Conservation (phyloP, 2,329 filamentous ascomycete species). For the Scortechinia acanthostroma region DNA sequence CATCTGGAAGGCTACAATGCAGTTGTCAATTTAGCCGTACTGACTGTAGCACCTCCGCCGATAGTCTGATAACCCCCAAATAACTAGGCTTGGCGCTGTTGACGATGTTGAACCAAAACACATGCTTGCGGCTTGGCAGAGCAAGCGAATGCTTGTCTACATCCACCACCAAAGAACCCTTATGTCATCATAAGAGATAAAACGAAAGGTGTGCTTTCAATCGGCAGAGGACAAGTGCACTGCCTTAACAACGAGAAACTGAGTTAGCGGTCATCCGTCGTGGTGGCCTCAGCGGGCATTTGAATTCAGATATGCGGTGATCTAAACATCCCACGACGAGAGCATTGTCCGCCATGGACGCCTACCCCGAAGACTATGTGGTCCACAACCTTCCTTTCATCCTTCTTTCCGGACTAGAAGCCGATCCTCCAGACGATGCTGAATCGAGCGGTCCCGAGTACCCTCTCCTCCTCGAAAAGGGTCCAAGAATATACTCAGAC, state of each 20-base stretch:
- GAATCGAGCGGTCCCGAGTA: constrained; percentile 25
- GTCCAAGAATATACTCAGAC: constrained; percentile 62
- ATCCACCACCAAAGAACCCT: too few species aligned
- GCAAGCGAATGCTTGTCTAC: not conserved
- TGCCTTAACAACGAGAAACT: too few species aligned
- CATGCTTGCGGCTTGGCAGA: not conserved
- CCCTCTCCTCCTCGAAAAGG: constrained; percentile 46
- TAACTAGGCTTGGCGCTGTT: too few species aligned
- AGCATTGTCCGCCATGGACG: constrained; percentile 52
- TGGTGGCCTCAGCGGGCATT: too few species aligned
- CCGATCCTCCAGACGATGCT: constrained; percentile 27
- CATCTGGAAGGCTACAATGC: too few species aligned
- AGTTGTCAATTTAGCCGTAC: too few species aligned
- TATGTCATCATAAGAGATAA: too few species aligned
- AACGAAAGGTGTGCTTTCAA: not conserved
- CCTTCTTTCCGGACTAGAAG: constrained; percentile 69
- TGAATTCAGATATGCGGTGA: constrained; percentile 2
- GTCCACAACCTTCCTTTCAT: constrained; percentile 82
- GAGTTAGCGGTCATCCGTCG: too few species aligned
- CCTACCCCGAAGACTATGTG: constrained; percentile 72
- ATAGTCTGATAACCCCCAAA: too few species aligned
- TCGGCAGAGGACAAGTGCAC: too few species aligned
- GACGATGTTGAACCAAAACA: too few species aligned
- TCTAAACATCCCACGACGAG: not conserved
- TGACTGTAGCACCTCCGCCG: too few species aligned